These are phyloP conservation scores for Typha latifolia DNA, from an alignment of 176 grass and related monocot species.

Conservation along the genomic window DNA sequence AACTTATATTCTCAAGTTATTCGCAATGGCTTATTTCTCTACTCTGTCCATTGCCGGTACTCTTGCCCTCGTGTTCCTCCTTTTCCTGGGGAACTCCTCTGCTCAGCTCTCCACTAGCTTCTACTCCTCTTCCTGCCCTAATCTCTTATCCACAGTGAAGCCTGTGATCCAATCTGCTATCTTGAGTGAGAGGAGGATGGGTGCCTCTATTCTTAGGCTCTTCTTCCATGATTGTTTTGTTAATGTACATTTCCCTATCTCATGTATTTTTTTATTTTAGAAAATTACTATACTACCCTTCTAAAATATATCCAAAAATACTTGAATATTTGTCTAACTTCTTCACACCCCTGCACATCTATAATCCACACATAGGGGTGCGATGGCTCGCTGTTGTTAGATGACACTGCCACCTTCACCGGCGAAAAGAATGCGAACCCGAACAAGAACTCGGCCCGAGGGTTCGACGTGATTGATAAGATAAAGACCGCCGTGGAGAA, in stretches of 20 bases:
- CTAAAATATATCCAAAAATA: not conserved
- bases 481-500: slow-evolving; percentile 60
- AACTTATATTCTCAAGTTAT: too few relatives aligned
- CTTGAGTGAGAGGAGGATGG: slow-evolving; percentile 43
- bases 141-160: slow-evolving; percentile 34
- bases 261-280: not conserved
- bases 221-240: slow-evolving; percentile 81
- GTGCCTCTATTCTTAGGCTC: slow-evolving; percentile 76
- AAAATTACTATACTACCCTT: not conserved
- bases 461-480: slow-evolving; percentile 69
- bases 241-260: slow-evolving; percentile 21
- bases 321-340: not conserved
- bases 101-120: slow-evolving; percentile 42
- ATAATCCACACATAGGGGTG: slow-evolving; percentile 34
- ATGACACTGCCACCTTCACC: slow-evolving; percentile 37
- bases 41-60: not conserved
- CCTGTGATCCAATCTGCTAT: slow-evolving; percentile 38
- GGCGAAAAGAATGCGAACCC: slow-evolving; percentile 60
- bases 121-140: slow-evolving; percentile 60
- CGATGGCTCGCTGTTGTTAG: slow-evolving; percentile 70
- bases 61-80: slow-evolving; percentile 14
- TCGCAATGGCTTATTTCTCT: not conserved
- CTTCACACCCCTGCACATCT: not conserved
- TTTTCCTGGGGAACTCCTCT: slow-evolving; percentile 25
- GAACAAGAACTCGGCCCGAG: slow-evolving; percentile 52